Evolutionary conservation across 2,329 filamentous ascomycete genomes (phyloP), one percentile per base, ranked within the genome.

Genomic region (Stemphylium vesicarium): DNA sequence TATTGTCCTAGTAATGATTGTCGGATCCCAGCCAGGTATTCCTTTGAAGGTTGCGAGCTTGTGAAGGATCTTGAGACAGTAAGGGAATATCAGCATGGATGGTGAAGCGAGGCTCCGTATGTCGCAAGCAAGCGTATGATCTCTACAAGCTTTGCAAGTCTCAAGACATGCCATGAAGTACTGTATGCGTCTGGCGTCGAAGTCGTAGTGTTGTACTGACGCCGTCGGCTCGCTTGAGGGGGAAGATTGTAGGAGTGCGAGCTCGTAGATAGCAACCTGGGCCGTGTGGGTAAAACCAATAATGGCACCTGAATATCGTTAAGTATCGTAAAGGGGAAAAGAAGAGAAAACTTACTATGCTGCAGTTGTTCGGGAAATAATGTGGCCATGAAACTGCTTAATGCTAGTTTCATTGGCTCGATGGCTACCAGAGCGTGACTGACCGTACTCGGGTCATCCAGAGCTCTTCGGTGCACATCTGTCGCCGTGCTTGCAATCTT

Each of bases 381-480:
- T 1, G 43, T 50, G 6, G 26, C 45, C 15, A 51, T 58, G 7
- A 60, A 26, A 24, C 62, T 50, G 2, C 56, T 46, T 3, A 68
- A 51, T 9, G 59, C 52, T 10, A 35, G 24, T 4, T 54, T 57
- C 9, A 69, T 32, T 1, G 57, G 55, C 9, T 46, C 52, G 11
- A 69, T 64, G 9, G 57, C 53, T 18, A 65, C 35, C 11, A 57
- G 35, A 9, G 56, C 55, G 31, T 62, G 46, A 31, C 48, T 29
- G 10, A 45, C 49, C 36, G 37, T 40, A 11, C 54, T 43, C 1
- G 50, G 38, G 24, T 68, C 56, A 15, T 60, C 55, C 1, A 48
- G 39, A 38, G 62, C 42, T 76, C 59, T 22, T 62, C 68, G 48
- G 13, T 55, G 59, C 3, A 70, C 53, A 4, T 64, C 66, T 22